Evolutionary conservation across 129 eudicot genomes (phyloP), one percentile per base, ranked within the genome.

Genomic region (Tagetes patula): DNA sequence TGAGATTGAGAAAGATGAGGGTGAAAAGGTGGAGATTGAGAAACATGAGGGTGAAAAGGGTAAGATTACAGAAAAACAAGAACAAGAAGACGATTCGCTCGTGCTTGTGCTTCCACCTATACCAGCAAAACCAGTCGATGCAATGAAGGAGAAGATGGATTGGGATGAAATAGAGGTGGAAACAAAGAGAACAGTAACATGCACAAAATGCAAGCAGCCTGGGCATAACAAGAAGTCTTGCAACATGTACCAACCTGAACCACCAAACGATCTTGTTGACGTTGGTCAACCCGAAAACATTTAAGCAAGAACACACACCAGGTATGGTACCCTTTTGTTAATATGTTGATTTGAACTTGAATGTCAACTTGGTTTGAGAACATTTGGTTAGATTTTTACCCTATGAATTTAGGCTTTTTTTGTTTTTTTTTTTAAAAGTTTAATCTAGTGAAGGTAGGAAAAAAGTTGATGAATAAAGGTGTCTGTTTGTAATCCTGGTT

Each of bases 161-260:
- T 76, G 76, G 76, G 81, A 53, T 27, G 85, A 85, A 69, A 59
- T 70, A 9, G 94, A 87, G 52, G 85, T 41, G 11, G 84, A 81
- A 53, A 72, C 81, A 55, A 87, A 77, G 73, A 90, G 94, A 82
- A 87, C 93, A 56, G 94, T 90, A 46, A 83, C 90, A 2, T 90
- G 96, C 79, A 83, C 87, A 39, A 87, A 78, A 69, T 90, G 96
- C 68, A 90, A 87, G 80, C 89, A 90, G 56, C 81, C 81, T 0
- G 94, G 96, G 78, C 96, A 90, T 76, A 90, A 90, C 32, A 90
- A 87, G 76, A 85, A 87, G 77, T 79, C 91, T 27, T 90, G 93
- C 82, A 90, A 81, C 62, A 33, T 77, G 30, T 70, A 70, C 56
- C 81, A 77, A 37, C 43, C 52, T 34, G 71, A 77, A 64, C 76